Evolutionary conservation across 1,284 basidiomycete genomes (phyloP).

Genomic region (Papiliotrema nemorosa): DNA sequence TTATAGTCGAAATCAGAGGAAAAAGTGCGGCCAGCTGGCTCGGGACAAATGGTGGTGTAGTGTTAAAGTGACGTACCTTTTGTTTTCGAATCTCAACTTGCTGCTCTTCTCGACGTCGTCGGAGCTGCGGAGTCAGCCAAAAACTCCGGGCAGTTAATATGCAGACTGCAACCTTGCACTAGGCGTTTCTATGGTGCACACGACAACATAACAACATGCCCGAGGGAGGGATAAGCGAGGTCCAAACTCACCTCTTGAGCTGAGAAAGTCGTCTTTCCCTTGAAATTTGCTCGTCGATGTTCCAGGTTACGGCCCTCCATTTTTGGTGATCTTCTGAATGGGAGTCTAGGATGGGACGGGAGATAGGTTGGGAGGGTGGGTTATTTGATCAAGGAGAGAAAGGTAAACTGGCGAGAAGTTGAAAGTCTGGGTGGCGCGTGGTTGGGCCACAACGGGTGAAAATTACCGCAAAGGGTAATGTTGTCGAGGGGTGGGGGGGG

Average conservation of each 20-base stretch:
- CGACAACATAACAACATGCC: conserved; percentile 1
- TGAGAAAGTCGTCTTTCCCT: conserved; percentile 50
- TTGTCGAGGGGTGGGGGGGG: background rate
- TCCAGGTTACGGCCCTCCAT: conserved; percentile 48
- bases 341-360: too few species aligned
- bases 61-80: conserved; percentile 54
- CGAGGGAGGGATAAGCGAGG: background rate
- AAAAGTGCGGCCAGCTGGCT: too few species aligned
- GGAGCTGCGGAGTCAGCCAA: conserved; percentile 53
- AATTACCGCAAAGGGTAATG: background rate
- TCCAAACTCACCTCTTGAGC: conserved; percentile 45
- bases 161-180: background rate
- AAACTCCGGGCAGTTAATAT: background rate
- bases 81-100: conserved; percentile 95
- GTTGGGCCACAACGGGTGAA: background rate
- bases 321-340: too few species aligned
- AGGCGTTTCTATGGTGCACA: background rate
- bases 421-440: background rate
- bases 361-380: background rate
- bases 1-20: background rate
- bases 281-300: conserved; percentile 49
- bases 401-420: too few species aligned
- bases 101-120: conserved; percentile 91
- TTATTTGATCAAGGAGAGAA: background rate
- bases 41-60: background rate